Conservation (phyloP, 208 protist species). For the Trypanosoma caninum region DNA sequence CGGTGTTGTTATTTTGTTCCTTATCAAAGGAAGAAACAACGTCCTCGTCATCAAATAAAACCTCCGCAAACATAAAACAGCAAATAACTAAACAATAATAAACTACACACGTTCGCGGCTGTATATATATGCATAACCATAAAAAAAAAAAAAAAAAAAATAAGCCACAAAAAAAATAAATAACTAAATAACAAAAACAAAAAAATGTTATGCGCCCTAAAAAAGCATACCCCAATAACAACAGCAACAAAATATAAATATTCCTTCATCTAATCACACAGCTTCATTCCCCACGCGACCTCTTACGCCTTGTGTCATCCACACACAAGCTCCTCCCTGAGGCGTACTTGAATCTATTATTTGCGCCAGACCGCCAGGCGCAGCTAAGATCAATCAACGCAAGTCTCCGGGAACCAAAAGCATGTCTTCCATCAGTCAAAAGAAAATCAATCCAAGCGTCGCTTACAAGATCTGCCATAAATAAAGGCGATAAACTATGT, state of each 20-base stretch:
- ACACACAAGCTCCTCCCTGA: no score
- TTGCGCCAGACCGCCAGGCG: background rate
- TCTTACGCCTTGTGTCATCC: no score
- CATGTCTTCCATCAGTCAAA: conserved; percentile 8
- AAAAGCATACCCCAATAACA: no score
- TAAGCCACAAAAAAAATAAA: background rate
- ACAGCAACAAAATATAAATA: background rate
- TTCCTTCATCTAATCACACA: background rate
- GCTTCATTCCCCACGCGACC: no score
- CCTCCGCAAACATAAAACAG: conserved; percentile 45
- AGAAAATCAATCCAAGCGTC: conserved; percentile 25
- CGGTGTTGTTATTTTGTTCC: no score
- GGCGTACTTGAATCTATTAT: no score
- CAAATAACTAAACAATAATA: background rate
- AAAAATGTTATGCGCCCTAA: background rate
- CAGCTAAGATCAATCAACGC: background rate
- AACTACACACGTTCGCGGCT: background rate
- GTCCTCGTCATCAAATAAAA: conserved; percentile 34
- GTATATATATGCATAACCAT: background rate
- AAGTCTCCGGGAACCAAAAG: background rate
- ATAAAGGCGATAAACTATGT: conserved; percentile 7
- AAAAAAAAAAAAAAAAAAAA: conserved; percentile 4
- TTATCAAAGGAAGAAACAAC: background rate
- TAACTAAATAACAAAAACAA: no score
- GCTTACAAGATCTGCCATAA: conserved; percentile 12